Evolutionary conservation across 306 rosid genomes (phyloP).

Genomic region (Astragalus membranaceus): DNA sequence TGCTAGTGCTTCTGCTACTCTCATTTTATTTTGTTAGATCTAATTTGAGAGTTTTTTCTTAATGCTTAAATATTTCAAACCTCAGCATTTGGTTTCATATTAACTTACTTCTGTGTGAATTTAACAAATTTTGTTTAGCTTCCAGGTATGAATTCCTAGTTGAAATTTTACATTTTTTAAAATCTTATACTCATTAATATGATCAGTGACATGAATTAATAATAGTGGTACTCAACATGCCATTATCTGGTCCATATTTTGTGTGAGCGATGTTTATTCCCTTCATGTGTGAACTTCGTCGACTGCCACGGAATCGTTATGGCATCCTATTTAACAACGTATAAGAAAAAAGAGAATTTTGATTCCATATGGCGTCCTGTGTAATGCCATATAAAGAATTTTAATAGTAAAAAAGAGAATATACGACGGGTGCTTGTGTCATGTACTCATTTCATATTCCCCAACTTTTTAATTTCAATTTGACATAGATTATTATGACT

Average conservation of each 20-base stretch:
- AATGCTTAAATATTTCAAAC: background rate
- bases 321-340: too few species aligned
- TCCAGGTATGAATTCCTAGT: background rate
- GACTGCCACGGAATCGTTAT: too few species aligned
- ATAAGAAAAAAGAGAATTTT: too few species aligned
- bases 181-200: background rate
- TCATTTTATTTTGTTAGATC: too few species aligned
- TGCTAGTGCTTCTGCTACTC: too few species aligned
- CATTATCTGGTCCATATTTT: background rate
- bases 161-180: background rate
- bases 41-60: background rate
- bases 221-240: background rate
- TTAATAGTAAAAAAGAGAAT: too few species aligned
- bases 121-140: background rate
- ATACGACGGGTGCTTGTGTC: background rate
- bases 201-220: background rate
- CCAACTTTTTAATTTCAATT: background rate
- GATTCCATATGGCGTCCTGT: too few species aligned
- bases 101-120: background rate
- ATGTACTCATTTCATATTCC: background rate
- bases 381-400: too few species aligned
- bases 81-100: background rate
- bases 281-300: too few species aligned
- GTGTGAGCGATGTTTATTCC: background rate
- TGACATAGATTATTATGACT: background rate